phyloP scores from a whole-genome alignment of 805 yeast genomes.

The Candida silvicultrix region DNA sequence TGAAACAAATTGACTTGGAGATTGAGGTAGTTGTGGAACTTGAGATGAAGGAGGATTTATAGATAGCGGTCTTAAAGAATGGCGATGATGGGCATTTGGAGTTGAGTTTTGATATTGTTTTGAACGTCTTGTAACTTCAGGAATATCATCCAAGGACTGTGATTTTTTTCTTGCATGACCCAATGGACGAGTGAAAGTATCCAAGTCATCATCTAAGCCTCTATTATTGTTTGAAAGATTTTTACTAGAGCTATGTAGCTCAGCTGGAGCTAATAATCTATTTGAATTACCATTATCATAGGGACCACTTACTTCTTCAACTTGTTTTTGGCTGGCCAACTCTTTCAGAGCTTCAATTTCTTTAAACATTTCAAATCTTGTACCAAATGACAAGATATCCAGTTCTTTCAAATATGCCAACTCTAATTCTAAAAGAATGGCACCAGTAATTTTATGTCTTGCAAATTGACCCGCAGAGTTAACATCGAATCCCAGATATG shows the following conservation, averaged over 20 bases:
- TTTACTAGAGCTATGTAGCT: slow-evolving; percentile 1
- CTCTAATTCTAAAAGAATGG: slow-evolving; percentile 79
- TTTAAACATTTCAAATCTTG: slow-evolving; percentile 85
- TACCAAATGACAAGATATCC: slow-evolving; percentile 90
- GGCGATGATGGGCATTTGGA: not conserved
- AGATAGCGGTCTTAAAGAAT: slow-evolving; percentile 5
- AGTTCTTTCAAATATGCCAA: slow-evolving; percentile 82
- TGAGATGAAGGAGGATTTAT: slow-evolving; percentile 16
- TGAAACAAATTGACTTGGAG: slow-evolving; percentile 39
- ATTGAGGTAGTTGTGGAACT: slow-evolving; percentile 14
- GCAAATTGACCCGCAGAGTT: slow-evolving; percentile 75
- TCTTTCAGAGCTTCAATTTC: slow-evolving; percentile 68
- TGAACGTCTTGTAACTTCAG: slow-evolving; percentile 10
- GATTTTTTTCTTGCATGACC: slow-evolving; percentile 43
- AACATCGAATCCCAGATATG: slow-evolving; percentile 64
- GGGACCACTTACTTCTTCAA: slow-evolving; percentile 1
- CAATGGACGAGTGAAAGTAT: slow-evolving; percentile 18
- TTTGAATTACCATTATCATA: slow-evolving; percentile 2
- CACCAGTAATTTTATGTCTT: slow-evolving; percentile 84
- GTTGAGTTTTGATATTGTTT: slow-evolving; percentile 1
- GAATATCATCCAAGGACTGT: slow-evolving; percentile 43
- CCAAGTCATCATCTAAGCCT: slow-evolving; percentile 10
- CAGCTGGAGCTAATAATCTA: slow-evolving; percentile 9
- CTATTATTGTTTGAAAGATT: not conserved
- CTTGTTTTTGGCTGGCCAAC: slow-evolving; percentile 6